A percentile compares a stretch with the other conserved stretches of the same genome.
Evolutionary conservation across 2,329 filamentous ascomycete species (phyloP).

Genomic region (Kalaharituber pfeilii): DNA sequence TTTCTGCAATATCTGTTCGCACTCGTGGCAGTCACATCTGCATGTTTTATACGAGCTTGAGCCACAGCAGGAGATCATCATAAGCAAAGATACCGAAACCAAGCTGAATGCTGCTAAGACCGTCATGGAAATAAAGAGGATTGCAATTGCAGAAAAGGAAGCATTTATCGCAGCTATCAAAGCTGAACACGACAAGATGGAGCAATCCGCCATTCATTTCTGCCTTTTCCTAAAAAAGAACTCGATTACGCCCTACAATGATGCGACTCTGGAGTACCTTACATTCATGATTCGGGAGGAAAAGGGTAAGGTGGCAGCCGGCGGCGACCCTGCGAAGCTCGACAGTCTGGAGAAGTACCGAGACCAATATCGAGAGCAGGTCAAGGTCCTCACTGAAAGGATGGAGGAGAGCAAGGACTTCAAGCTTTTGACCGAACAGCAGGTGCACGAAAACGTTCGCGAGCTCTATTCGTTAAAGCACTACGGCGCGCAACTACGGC

Average conservation of each 20-base stretch:
- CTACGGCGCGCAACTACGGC: slow-evolving; percentile 19
- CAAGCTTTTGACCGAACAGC: slow-evolving; percentile 10
- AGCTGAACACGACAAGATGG: slow-evolving; percentile 25
- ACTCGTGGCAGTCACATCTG: slow-evolving; percentile 28
- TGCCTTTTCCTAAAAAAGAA: slow-evolving; percentile 28
- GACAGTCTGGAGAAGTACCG: slow-evolving; percentile 18
- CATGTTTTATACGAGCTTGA: slow-evolving; percentile 26
- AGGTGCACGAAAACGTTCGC: slow-evolving; percentile 17
- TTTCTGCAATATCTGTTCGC: slow-evolving; percentile 23
- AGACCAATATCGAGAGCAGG: slow-evolving; percentile 17
- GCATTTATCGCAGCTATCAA: slow-evolving; percentile 23
- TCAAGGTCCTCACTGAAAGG: slow-evolving; percentile 17
- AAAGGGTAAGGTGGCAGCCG: slow-evolving; percentile 24
- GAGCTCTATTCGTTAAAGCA: slow-evolving; percentile 21
- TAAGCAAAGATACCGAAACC: not conserved
- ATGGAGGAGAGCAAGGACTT: slow-evolving; percentile 8
- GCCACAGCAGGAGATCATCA: slow-evolving; percentile 21
- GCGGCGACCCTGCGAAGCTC: slow-evolving; percentile 21
- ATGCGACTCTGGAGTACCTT: slow-evolving; percentile 29
- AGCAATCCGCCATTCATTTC: slow-evolving; percentile 27
- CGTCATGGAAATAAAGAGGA: slow-evolving; percentile 21
- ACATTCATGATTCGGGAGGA: slow-evolving; percentile 29
- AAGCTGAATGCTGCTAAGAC: slow-evolving; percentile 19
- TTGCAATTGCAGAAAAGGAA: slow-evolving; percentile 21
- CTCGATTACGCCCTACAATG: slow-evolving; percentile 29